Conservation (phyloP, 2,329 filamentous ascomycete genomes). For the Aspergillus ruber region DNA sequence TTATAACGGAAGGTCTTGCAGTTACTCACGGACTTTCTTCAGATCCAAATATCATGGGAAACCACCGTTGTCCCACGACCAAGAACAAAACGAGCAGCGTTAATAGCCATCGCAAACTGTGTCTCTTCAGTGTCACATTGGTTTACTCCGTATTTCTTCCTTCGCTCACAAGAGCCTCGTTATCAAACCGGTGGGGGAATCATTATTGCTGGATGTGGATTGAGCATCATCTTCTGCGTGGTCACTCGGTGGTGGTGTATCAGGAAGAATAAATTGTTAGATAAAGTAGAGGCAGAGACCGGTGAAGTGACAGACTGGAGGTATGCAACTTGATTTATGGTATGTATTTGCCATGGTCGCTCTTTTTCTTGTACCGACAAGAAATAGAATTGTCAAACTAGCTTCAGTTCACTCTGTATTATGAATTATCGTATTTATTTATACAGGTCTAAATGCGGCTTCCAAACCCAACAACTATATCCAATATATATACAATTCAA, state of each 20-base stretch:
- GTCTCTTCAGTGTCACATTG: slow-evolving; percentile 9
- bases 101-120: slow-evolving; percentile 9
- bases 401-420: too few species aligned
- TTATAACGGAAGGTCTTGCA: neutral
- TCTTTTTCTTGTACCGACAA: too few species aligned
- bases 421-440: too few species aligned
- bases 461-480: too few species aligned
- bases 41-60: slow-evolving; percentile 10
- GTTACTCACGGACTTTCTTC: neutral
- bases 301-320: slow-evolving; percentile 5
- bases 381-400: too few species aligned
- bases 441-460: too few species aligned
- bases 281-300: slow-evolving; percentile 2
- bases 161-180: slow-evolving; percentile 6
- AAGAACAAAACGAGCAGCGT: slow-evolving; percentile 7
- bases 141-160: slow-evolving; percentile 8
- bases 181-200: slow-evolving; percentile 7
- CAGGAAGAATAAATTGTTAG: slow-evolving; percentile 5
- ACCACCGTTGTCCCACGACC: slow-evolving; percentile 8
- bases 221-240: slow-evolving; percentile 3
- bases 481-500: too few species aligned
- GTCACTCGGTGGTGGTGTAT: slow-evolving; percentile 3
- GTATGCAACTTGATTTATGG: slow-evolving; percentile 4
- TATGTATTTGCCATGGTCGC: too few species aligned
- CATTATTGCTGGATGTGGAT: slow-evolving; percentile 5